Evolutionary conservation across 1,139 yeast genomes (phyloP).

Genomic region (Geotrichum siamense): DNA sequence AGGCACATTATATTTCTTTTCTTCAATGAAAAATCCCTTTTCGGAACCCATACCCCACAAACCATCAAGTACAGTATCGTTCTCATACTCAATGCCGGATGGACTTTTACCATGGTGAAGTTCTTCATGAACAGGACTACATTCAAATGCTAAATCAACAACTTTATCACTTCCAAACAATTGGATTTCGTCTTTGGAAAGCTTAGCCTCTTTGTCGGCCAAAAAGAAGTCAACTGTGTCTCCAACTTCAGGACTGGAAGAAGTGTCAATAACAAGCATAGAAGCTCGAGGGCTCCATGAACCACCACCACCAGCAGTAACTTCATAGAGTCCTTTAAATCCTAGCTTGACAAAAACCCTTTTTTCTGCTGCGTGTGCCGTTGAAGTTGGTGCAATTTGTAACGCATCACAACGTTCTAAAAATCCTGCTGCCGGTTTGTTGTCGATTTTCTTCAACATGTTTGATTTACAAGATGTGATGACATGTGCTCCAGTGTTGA

Average conservation of each 20-base stretch:
- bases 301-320: constrained; percentile 56
- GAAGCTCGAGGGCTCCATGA: constrained; percentile 60
- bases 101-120: constrained; percentile 15
- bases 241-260: constrained; percentile 42
- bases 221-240: constrained; percentile 43
- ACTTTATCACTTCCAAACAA: constrained; percentile 3
- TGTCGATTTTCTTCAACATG: constrained; percentile 45
- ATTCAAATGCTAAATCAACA: constrained; percentile 21
- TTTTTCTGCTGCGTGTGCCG: constrained; percentile 7
- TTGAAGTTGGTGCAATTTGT: constrained; percentile 19
- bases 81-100: constrained; percentile 12
- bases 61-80: constrained; percentile 19
- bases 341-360: constrained; percentile 37
- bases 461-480: constrained; percentile 47
- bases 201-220: constrained; percentile 1
- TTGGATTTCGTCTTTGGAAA: not conserved
- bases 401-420: constrained; percentile 42
- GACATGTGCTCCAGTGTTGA: constrained; percentile 27
- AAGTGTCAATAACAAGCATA: constrained; percentile 53
- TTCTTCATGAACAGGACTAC: constrained; percentile 24
- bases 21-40: constrained; percentile 31
- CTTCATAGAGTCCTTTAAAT: constrained; percentile 32
- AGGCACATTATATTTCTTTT: constrained; percentile 29
- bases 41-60: constrained; percentile 34
- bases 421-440: constrained; percentile 45